Base-by-base conservation (phyloP, 768 basidiomycete species). In the Boletus subparvulus region DNA sequence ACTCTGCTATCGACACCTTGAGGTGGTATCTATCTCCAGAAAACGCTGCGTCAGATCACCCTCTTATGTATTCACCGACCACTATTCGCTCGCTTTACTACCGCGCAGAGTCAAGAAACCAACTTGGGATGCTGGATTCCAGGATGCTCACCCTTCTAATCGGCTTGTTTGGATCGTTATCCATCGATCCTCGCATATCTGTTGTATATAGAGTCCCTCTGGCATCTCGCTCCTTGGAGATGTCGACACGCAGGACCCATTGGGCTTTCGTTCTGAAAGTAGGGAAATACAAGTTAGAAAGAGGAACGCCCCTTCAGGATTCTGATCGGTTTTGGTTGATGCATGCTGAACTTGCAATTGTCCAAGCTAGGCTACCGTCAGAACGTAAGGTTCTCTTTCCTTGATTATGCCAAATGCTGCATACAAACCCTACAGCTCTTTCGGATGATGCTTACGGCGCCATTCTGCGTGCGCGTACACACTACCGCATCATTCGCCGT, bases 311-410 rank as follows among this genome's bases (percentile, higher is more conserved):
- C 10, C 62, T 80, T 41, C 66, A 57, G 16, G 69, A 73, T 42
- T 73, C 77, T n/a, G 85, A 88, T 64, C 75, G 77, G 47, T 88
- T 82, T 67, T 88, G 86, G 86, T 65, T 82, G 46, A 81, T 88
- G 80, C 78, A 72, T 35, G 79, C 79, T 13, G 63, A 73, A 32
- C 69, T 83, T 10, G 74, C 73, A 14, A 59, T 59, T 32, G 64
- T 68, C 24, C 63, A 62, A n/a, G 47, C 54, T 26, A 26, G 30
- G 35, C 28, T 47, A n/a, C 47, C 17, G 39, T 48, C 12, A 33
- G 41, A 54, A 26, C 41, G 69, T 73, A 52, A 26, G 71, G 37
- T 30, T 19, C 8, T 28, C 26, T 56, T 44, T 48, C 44, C 11
- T 19, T 36, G 37, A 36, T 12, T 14, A 16, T 52, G 26, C 32